Evolutionary conservation across 2,329 filamentous ascomycete genomes (phyloP), one percentile per base, ranked within the genome.

Genomic region (Nigrograna mackinnonii): DNA sequence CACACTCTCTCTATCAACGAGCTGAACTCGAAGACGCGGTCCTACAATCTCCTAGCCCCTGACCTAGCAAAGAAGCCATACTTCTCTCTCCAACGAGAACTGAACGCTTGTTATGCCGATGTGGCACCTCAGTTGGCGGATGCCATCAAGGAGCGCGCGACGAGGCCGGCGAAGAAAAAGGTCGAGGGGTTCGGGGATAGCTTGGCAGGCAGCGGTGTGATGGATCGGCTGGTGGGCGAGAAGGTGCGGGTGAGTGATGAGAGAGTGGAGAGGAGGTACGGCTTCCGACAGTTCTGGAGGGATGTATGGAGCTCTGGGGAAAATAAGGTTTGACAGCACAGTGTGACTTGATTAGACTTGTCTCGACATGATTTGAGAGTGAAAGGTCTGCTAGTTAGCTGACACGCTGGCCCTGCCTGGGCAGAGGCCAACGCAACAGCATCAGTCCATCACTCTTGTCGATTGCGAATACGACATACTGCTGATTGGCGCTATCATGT

Each of bases 41-140:
- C 88, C 12, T 99, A 99, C 74, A 97, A 97, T 58, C 80, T 97
- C 3, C 92, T 95, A 84, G 92, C 94, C 0, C 94, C 94, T 0
- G 86, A 90, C 41, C 78, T 96, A 2, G 91, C 92, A 2, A 95
- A 94, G 70, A 96, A 96, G 67, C 89, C 92, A 0, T 97, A 97
- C 67, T 91, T 90, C 61, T 85, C 79, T 2, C 80, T 97, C 6
- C 82, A 91, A 33, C 83, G 92, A 36, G 94, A 99, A 69, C 77
- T 97, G 13, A 79, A 78, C 21, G 77, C 81, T 3, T 96, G 91
- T 64, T 97, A 85, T 61, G 87, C 90, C 1, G 91, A 96, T 46
- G 85, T 95, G 1, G 92, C 92, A 5, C 90, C 90, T 0, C 74
- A 79, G 35, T 68, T 97, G 4, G 82, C 90, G 0, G 76, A 79